Evolutionary conservation across 306 rosid genomes (phyloP), one percentile per base, ranked within the genome.

Genomic region (Acmispon strigosus): DNA sequence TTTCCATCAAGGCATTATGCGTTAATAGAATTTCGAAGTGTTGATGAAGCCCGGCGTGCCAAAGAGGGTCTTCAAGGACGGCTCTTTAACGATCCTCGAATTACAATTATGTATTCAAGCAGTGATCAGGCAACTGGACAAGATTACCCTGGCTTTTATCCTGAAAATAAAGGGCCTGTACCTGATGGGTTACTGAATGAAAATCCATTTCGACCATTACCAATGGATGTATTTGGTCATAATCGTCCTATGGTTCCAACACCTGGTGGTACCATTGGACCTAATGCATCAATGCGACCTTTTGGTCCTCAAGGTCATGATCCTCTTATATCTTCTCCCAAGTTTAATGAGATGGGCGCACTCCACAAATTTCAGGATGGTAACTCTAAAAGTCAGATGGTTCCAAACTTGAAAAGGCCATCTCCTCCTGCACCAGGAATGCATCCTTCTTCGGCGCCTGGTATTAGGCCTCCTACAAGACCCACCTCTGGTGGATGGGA

Each of bases 41-140:
- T 82, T 39, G 97, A 89, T 62, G 97, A 91, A 81, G 97, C 96
- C 49, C 78, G 83, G 18, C 91, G 89, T 37, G 96, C 97, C 14
- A 87, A 89, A 79, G 97, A 91, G 81, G 92, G 96, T 20, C 87
- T 91, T 76, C 91, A 88, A 77, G 96, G 96, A 24, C 82, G 85
- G 39, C 93, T 89, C 75, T 89, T 91, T 77, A 91, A 88, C 67
- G 97, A 91, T 73, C 91, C 97, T 75, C 87, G 90, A 68, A 89
- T 89, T 66, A 79, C 82, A 6, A 87, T 91, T 58, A 86, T 84
- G 97, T 91, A 81, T 78, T 88, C 91, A 15, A 88, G 85, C 83
- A 86, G 89, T 79, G 97, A 82, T 8, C 69, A 81, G 66, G 83
- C 85, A 67, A 89, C 92, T 58, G 87, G 88, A 42, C 83, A 82